Evolutionary conservation across 345 rosid species (phyloP), one percentile per base, ranked within the genome.

Genomic region (Schrenkiella parvula): DNA sequence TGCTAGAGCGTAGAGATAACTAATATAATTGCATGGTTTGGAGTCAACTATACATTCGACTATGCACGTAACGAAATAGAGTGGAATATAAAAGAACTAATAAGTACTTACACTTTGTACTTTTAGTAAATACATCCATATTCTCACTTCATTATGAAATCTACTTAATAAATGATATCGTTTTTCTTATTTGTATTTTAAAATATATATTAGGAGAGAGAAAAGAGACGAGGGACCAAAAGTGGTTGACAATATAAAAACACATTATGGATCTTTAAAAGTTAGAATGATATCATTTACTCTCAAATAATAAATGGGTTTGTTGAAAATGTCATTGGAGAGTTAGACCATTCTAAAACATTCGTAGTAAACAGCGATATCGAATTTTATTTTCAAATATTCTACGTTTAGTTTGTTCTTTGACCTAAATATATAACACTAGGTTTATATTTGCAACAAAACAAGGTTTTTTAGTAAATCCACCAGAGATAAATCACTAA

Each of bases 61-160:
- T 52, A 53, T 53, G 56, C 56, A 44, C 48, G 63, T 64, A 64
- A 72, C 29, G 46, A 72, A 42, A 52, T 9, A 54, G 5, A 47
- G 17, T 54, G 54, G 38, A 53, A 34, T 64, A 23, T 62, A 63
- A 5, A 28, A 39, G 34, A 51, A 31, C n/a, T 48, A 2, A 35
- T 43, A 50, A 66, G 78, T 74, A 74, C 72, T 57, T 13, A 14
- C 31, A 28, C 35, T 42, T 66, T 4, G 73, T 66, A 74, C 78
- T 62, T 41, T 62, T 41, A 52, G 76, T 63, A 72, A 69, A 13
- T 65, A 60, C 29, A 60, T 28, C 2, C 38, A 50, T 41, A 17
- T 28, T 52, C 62, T 39, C 31, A 29, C 37, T 47, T 60, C 41
- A 48, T 25, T 23, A 35, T 35, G 26, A 57, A 43, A 9, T 56